Evolutionary conservation across 345 rosid species (phyloP).

Genomic region (Cardamine resedifolia): DNA sequence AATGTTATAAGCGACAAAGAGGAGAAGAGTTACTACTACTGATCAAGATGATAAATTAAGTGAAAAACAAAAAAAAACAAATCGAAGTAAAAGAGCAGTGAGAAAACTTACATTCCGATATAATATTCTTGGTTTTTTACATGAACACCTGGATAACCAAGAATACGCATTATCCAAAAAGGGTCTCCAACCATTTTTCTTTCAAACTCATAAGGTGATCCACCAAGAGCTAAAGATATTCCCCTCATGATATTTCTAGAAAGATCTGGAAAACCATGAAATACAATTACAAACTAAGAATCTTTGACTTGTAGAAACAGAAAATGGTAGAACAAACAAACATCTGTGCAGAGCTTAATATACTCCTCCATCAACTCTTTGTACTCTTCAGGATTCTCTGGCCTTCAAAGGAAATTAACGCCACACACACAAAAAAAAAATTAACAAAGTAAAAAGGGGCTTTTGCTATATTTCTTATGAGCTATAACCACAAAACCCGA

Average conservation of each 20-base stretch:
- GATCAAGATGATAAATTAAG: neutral
- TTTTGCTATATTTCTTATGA: no score
- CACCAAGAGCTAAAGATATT: constrained; percentile 65
- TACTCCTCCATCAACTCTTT: constrained; percentile 64
- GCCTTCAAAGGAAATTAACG: constrained; percentile 51
- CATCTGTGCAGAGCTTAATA: constrained; percentile 62
- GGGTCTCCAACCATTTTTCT: constrained; percentile 67
- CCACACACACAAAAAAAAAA: neutral
- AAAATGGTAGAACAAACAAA: neutral
- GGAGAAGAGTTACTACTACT: neutral
- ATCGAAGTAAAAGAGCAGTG: neutral
- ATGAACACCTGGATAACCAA: constrained; percentile 61
- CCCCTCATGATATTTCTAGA: constrained; percentile 75
- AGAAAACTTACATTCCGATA: constrained; percentile 59
- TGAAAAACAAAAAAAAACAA: no score
- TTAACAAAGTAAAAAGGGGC: neutral
- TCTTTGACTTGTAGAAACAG: no score
- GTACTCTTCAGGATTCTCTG: constrained; percentile 52
- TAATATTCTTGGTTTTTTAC: constrained; percentile 46
- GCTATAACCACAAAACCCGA: neutral
- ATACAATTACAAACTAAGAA: neutral
- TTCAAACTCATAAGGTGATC: constrained; percentile 65
- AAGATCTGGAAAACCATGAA: constrained; percentile 44
- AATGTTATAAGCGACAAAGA: neutral
- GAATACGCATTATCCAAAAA: constrained; percentile 74